phyloP scores from a whole-genome alignment of 2,329 filamentous ascomycete genomes.

The Paraconiothyrium sp. region DNA sequence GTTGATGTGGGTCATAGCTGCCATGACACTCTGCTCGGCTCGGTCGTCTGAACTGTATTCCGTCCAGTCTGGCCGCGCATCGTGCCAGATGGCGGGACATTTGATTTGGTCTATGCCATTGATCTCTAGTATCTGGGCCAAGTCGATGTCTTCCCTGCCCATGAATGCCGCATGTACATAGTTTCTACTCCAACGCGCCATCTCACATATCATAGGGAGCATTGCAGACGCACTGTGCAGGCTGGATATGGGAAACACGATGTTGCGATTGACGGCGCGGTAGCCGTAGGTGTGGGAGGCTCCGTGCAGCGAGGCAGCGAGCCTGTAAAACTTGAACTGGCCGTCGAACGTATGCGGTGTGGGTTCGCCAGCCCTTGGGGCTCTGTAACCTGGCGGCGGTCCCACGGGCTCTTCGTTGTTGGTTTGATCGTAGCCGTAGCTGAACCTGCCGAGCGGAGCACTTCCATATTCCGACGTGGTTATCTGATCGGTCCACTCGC shows the following conservation, averaged over 20 bases:
- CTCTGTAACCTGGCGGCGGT: constrained; percentile 36
- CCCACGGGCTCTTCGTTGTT: constrained; percentile 38
- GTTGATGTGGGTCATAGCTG: constrained; percentile 76
- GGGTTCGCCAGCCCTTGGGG: constrained; percentile 26
- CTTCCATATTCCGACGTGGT: constrained; percentile 9
- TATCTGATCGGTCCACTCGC: constrained; percentile 3
- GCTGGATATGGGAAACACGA: constrained; percentile 81
- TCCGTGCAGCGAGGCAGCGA: constrained; percentile 70
- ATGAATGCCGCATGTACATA: constrained; percentile 85
- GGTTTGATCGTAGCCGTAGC: constrained; percentile 14
- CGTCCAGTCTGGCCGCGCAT: constrained; percentile 81
- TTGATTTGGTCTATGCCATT: constrained; percentile 76
- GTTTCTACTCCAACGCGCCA: constrained; percentile 74
- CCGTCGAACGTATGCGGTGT: constrained; percentile 67
- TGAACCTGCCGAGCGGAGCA: constrained; percentile 10
- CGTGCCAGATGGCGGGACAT: constrained; percentile 74
- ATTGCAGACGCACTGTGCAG: constrained; percentile 76
- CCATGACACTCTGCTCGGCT: constrained; percentile 70
- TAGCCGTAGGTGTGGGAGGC: constrained; percentile 65
- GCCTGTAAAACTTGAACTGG: constrained; percentile 71
- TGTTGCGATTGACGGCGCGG: constrained; percentile 68
- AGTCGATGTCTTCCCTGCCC: constrained; percentile 73
- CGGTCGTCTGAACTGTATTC: constrained; percentile 74
- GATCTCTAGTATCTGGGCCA: constrained; percentile 75
- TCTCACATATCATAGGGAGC: constrained; percentile 85